Evolutionary conservation across 768 basidiomycete species (phyloP).

Genomic region (Mycena venus): DNA sequence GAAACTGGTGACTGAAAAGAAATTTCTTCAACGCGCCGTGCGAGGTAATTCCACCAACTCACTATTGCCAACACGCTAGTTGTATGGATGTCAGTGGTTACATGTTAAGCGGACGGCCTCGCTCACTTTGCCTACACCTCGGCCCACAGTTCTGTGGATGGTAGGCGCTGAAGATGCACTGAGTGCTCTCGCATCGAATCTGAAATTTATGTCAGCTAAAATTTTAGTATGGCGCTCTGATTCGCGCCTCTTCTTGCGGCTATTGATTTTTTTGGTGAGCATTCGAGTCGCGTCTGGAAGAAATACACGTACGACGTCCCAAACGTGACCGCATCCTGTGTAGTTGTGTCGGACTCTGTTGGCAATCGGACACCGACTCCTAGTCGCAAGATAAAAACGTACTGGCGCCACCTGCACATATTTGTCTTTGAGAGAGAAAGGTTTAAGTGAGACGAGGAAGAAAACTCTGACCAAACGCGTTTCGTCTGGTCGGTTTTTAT

Average conservation of each 20-base stretch:
- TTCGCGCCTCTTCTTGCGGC: constrained; percentile 72
- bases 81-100: background rate
- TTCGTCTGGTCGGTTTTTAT: constrained; percentile 23
- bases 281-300: background rate
- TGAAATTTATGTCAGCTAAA: constrained; percentile 44
- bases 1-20: constrained; percentile 72
- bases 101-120: background rate
- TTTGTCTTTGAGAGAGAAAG: constrained; percentile 36
- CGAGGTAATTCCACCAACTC: constrained; percentile 44
- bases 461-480: background rate
- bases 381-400: constrained; percentile 34
- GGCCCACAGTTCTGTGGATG: constrained; percentile 75
- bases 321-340: constrained; percentile 67
- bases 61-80: constrained; percentile 85
- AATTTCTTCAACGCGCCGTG: constrained; percentile 37
- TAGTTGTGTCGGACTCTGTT: constrained; percentile 76
- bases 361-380: constrained; percentile 32
- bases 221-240: constrained; percentile 26
- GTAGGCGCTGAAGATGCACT: constrained; percentile 78
- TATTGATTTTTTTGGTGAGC: constrained; percentile 42
- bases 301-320: constrained; percentile 60
- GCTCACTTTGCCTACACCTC: constrained; percentile 54
- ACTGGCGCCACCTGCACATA: constrained; percentile 87
- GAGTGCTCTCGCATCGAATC: constrained; percentile 75
- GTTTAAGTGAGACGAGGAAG: constrained; percentile 14